These are phyloP conservation scores for Gnomoniopsis smithogilvyi DNA, from an alignment of 2,329 filamentous ascomycete genomes.

Conservation along the genomic window DNA sequence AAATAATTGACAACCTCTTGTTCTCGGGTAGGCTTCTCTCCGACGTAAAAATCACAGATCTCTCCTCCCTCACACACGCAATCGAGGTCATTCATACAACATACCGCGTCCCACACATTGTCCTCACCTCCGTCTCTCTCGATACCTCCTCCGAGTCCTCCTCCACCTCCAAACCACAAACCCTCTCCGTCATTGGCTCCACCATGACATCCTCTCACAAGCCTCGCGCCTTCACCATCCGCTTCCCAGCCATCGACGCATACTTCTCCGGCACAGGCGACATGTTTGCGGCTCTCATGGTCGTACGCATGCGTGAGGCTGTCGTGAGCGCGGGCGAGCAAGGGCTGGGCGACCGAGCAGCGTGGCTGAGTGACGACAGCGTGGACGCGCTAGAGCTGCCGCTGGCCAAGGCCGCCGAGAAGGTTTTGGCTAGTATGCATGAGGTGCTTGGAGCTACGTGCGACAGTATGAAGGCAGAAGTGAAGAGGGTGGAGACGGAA, in stretches of 20 bases:
- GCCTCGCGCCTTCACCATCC: conserved; percentile 83
- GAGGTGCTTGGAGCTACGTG: conserved; percentile 70
- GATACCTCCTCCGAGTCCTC: conserved; percentile 68
- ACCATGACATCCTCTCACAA: conserved; percentile 60
- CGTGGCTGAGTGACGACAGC: conserved; percentile 76
- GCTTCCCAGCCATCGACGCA: conserved; percentile 82
- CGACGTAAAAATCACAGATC: conserved; percentile 76
- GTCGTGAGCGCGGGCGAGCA: conserved; percentile 41
- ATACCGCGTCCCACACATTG: conserved; percentile 78
- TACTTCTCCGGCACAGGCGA: conserved; percentile 97
- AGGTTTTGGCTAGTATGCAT: conserved; percentile 91
- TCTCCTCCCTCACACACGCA: conserved; percentile 68
- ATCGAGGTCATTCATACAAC: conserved; percentile 73
- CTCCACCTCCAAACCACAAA: conserved; percentile 63
- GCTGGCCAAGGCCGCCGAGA: conserved; percentile 78
- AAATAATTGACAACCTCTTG: background rate
- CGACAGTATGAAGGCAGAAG: conserved; percentile 55
- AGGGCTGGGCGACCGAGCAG: conserved; percentile 35
- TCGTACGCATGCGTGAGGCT: conserved; percentile 84
- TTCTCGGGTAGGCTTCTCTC: conserved; percentile 66
- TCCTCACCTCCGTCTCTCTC: conserved; percentile 86
- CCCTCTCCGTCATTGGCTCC: conserved; percentile 74
- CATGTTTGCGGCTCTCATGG: conserved; percentile 93
- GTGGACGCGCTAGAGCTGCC: conserved; percentile 71
- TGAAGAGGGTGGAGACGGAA: conserved; percentile 40